These are phyloP conservation scores for Saccharomycopsis amapae DNA, from an alignment of 805 yeast genomes.

Conservation along the genomic window DNA sequence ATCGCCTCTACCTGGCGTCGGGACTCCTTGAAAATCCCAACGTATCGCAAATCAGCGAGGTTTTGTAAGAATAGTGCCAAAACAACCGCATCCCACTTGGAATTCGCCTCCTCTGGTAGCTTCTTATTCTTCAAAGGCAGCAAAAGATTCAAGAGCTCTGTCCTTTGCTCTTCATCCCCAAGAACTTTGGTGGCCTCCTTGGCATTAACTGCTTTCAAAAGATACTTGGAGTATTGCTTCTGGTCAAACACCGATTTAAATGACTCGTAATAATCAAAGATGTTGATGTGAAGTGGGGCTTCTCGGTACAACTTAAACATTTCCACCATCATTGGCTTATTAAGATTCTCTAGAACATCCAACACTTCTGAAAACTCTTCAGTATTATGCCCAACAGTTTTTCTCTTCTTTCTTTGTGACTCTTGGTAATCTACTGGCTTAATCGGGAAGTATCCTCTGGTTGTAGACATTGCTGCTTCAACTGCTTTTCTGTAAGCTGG, in stretches of 20 bases:
- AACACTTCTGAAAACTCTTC: slow-evolving; percentile 15
- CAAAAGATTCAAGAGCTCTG: background rate
- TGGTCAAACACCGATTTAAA: slow-evolving; percentile 43
- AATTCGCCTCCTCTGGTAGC: background rate
- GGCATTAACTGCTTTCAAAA: slow-evolving; percentile 9
- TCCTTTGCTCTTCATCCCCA: background rate
- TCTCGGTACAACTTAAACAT: slow-evolving; percentile 70
- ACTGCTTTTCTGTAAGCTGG: slow-evolving; percentile 12
- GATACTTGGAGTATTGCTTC: slow-evolving; percentile 24
- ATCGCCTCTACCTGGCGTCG: slow-evolving; percentile 54
- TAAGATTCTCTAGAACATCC: slow-evolving; percentile 28
- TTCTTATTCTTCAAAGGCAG: slow-evolving; percentile 1
- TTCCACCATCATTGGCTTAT: slow-evolving; percentile 47
- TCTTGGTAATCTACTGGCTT: too few relatives aligned
- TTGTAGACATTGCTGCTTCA: slow-evolving; percentile 10
- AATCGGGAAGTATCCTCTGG: slow-evolving; percentile 9
- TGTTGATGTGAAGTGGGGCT: slow-evolving; percentile 61
- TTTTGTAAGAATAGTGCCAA: slow-evolving; percentile 72
- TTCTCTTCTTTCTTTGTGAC: background rate
- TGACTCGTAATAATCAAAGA: slow-evolving; percentile 59
- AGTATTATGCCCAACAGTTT: background rate
- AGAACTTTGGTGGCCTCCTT: slow-evolving; percentile 3
- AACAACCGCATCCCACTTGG: slow-evolving; percentile 54
- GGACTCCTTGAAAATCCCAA: slow-evolving; percentile 63
- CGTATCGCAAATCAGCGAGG: slow-evolving; percentile 57